A percentile compares a stretch with the other conserved stretches of the same genome.
Evolutionary conservation across 306 rosid genomes (phyloP).

Genomic region (Lupinus albus): DNA sequence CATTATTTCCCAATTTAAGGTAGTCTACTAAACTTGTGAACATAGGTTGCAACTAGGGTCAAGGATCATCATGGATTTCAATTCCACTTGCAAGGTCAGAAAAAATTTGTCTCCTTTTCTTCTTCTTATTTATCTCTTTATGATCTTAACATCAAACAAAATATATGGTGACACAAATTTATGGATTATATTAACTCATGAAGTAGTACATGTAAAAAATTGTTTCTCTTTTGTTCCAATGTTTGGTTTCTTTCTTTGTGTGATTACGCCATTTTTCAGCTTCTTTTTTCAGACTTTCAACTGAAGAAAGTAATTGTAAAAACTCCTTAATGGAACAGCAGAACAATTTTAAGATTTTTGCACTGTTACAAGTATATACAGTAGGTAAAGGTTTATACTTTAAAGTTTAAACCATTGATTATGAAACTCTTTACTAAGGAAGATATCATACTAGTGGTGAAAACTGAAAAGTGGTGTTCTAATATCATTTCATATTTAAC

Average conservation of each 20-base stretch:
- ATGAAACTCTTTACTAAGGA: background rate
- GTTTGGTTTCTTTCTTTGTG: background rate
- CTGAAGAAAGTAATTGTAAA: constrained; percentile 8
- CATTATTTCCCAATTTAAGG: background rate
- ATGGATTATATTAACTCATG: constrained; percentile 1
- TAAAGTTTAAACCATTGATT: background rate
- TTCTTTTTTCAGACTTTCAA: background rate
- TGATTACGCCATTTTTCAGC: too few relatives aligned
- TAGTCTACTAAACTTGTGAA: constrained; percentile 4
- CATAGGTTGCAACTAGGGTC: constrained; percentile 12
- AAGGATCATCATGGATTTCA: constrained; percentile 45
- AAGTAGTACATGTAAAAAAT: constrained; percentile 1
- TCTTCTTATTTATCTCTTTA: background rate
- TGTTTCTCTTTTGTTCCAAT: background rate
- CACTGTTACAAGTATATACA: background rate
- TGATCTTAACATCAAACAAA: background rate
- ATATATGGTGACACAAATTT: background rate
- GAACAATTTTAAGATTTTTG: background rate
- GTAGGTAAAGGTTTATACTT: too few relatives aligned
- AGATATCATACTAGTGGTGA: background rate
- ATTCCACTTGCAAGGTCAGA: constrained; percentile 63
- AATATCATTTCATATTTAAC: too few relatives aligned
- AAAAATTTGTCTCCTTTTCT: constrained; percentile 11
- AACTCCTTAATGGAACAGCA: background rate
- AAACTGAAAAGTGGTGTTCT: too few relatives aligned